Base-by-base conservation (phyloP, 345 rosid genomes). In the Eutrema japonicum region DNA sequence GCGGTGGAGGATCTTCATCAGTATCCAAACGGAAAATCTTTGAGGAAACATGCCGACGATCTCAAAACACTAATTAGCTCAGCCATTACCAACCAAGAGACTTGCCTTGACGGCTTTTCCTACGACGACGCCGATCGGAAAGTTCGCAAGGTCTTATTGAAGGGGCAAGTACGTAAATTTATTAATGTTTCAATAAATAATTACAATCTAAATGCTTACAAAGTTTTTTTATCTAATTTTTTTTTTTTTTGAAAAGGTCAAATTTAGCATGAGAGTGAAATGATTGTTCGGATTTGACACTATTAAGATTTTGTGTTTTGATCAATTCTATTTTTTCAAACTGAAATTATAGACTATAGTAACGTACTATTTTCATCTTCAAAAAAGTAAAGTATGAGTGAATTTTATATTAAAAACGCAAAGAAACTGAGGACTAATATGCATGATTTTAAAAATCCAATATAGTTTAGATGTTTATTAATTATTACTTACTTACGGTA, bases 31-130 rank as follows among this genome's bases (percentile, higher is more conserved):
- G 78, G 76, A 69, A 90, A 90, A 58, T 76, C 91, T 2, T 38
- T 91, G 32, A 37, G 48, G 10, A 80, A 83, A 56, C 96, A 90
- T 10, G 88, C 97, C 0, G 89, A 86, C 49, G 94, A 93, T 79
- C 88, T 93, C 14, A 89, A 86, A 70, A 91, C 96, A 7, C 49
- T 93, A n/a, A 40, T 91, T 76, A 91, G 98, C 50, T 76, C 98
- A 2, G 96, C 97, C 18, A 93, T 93, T 48, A 93, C 98, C 35
- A 93, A 93, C 74, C 96, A 84, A 58, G 91, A 61, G 32, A 87
- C 91, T 2, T 86, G 90, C 70, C 81, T 91, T n/a, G 98, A 93
- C 5, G 98, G 98, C 2, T 88, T 93, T 79, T 85, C 97, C 0
- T 79, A 91, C 45, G 86, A 83, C 0, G 54, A 52, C 0, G 91